Evolutionary conservation across 352 stramenopile genomes (phyloP).

Genomic region (Elongisporangium anandrum): DNA sequence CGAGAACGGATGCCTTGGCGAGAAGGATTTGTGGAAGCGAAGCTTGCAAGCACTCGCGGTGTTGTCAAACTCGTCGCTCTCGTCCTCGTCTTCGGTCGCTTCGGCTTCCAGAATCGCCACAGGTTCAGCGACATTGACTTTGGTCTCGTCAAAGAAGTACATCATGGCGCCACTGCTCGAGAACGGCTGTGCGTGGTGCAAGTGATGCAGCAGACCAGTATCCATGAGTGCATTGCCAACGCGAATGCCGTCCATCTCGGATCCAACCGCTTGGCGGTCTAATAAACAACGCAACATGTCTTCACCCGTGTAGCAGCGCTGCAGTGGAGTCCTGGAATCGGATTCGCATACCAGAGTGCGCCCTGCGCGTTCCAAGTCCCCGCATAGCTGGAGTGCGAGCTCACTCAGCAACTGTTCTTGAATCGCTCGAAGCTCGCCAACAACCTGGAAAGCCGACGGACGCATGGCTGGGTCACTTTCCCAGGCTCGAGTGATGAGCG

Average conservation of each 20-base stretch:
- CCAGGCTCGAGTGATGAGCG: slow-evolving; percentile 29
- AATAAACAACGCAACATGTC: slow-evolving; percentile 30
- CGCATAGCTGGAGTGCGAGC: slow-evolving; percentile 42
- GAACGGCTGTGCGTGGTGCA: slow-evolving; percentile 31
- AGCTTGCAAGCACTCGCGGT: slow-evolving; percentile 3
- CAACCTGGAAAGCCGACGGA: slow-evolving; percentile 24
- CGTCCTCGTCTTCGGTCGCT: not conserved
- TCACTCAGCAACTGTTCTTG: slow-evolving; percentile 33
- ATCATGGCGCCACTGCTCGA: slow-evolving; percentile 15
- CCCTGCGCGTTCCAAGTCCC: slow-evolving; percentile 25
- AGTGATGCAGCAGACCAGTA: slow-evolving; percentile 50
- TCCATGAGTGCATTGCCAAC: slow-evolving; percentile 64
- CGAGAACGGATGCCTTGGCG: not conserved
- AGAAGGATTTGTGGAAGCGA: not conserved
- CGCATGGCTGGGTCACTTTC: slow-evolving; percentile 19
- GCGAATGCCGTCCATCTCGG: slow-evolving; percentile 25
- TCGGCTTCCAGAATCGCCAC: slow-evolving; percentile 28
- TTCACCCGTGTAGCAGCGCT: slow-evolving; percentile 22
- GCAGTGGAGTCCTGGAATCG: slow-evolving; percentile 7
- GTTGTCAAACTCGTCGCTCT: not conserved
- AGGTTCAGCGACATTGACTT: slow-evolving; percentile 29
- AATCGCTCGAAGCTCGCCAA: slow-evolving; percentile 19
- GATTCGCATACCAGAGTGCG: slow-evolving; percentile 13
- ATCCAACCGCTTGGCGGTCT: slow-evolving; percentile 19
- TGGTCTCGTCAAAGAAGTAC: slow-evolving; percentile 53